phyloP scores from a whole-genome alignment of 352 stramenopile genomes.

The Globisporangium solare region DNA sequence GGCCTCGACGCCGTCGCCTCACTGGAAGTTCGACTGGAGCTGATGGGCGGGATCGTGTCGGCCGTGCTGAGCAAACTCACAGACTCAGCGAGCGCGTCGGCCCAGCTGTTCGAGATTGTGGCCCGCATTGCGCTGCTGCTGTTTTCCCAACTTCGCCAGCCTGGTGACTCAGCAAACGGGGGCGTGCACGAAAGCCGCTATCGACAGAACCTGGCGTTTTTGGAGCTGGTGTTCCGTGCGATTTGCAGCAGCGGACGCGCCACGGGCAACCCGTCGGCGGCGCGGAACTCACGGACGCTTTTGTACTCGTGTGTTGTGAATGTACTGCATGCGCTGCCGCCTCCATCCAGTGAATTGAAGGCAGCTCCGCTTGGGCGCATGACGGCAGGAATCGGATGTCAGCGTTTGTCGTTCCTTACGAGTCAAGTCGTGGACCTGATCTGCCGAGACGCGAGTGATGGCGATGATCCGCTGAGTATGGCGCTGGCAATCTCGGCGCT shows the following conservation, averaged over 20 bases:
- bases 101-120: conserved; percentile 76
- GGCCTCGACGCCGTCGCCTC: conserved; percentile 54
- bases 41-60: conserved; percentile 61
- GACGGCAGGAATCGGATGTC: not conserved
- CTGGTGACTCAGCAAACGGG: conserved; percentile 6
- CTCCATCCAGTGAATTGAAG: conserved; percentile 14
- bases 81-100: conserved; percentile 39
- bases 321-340: conserved; percentile 36
- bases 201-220: conserved; percentile 37
- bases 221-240: conserved; percentile 64
- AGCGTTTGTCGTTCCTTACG: conserved; percentile 28
- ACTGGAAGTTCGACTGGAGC: conserved; percentile 45
- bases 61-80: conserved; percentile 62
- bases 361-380: conserved; percentile 6
- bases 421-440: conserved; percentile 66
- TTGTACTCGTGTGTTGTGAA: conserved; percentile 79
- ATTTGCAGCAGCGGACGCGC: conserved; percentile 54
- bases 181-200: conserved; percentile 15
- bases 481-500: conserved; percentile 69
- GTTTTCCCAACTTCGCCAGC: conserved; percentile 43
- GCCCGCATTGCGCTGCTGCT: conserved; percentile 59
- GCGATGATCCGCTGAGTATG: conserved; percentile 76
- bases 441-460: conserved; percentile 73
- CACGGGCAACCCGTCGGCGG: conserved; percentile 65
- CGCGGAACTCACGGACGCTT: conserved; percentile 71